These are phyloP conservation scores for Musa schizocarpa DNA, from an alignment of 176 grass and related monocot genomes.

Conservation along the genomic window DNA sequence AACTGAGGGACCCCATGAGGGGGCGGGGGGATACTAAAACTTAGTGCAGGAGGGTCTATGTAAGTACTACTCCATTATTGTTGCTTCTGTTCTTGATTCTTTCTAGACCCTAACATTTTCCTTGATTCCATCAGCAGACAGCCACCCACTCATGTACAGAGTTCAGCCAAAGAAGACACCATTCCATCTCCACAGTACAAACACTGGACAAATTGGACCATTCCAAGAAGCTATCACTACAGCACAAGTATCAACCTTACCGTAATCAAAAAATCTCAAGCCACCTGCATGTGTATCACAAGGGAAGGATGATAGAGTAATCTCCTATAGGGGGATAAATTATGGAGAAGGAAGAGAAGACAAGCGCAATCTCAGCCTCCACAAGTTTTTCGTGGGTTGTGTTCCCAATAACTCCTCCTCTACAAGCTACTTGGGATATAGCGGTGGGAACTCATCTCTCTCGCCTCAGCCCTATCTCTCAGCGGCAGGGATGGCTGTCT, in stretches of 20 bases:
- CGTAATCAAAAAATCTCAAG: not conserved
- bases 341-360: not conserved
- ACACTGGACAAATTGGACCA: not conserved
- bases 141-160: too few species aligned
- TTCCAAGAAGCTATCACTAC: not conserved
- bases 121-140: too few species aligned
- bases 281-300: not conserved
- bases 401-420: not conserved
- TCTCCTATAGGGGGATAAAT: not conserved
- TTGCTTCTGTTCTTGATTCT: not conserved
- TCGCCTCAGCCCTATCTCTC: not conserved
- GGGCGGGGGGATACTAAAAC: not conserved
- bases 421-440: not conserved
- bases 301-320: too few species aligned
- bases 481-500: too few species aligned
- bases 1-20: not conserved
- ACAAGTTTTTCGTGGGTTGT: not conserved
- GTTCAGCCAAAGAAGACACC: too few species aligned
- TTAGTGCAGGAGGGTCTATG: not conserved
- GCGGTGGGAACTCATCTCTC: not conserved
- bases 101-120: not conserved
- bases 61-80: not conserved
- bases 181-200: not conserved
- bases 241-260: not conserved
- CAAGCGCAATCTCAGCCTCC: not conserved